Base-by-base conservation (phyloP, 192 early-diverging fungal genomes). In the Cladochytrium replicatum region DNA sequence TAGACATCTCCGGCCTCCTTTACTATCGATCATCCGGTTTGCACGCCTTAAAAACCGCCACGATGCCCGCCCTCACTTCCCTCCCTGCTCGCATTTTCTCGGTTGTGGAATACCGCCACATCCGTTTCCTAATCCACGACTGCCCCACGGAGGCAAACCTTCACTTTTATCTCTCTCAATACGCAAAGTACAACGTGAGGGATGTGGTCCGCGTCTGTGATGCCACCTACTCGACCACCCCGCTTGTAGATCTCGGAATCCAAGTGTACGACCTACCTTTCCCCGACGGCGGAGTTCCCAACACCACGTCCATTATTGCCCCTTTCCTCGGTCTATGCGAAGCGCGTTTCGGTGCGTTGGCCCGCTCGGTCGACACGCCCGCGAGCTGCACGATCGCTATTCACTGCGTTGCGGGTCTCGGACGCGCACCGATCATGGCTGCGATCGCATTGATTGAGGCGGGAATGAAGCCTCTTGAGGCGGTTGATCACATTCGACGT, bases 331-430 rank as follows among this genome's bases (percentile, higher is more conserved):
- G 64, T 45, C 61, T 88, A n/a, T 62, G 85, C 5, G 74, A 68
- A 46, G 50, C 1, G 68, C 66, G 72, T 47, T 27, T 22, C 21
- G 62, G 22, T 28, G n/a, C 63, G 29, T 9, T n/a, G n/a, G n/a
- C n/a, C n/a, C n/a, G n/a, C 30, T 13, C 23, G n/a, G 57, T 23
- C 11, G 38, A 63, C 38, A 26, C 32, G 15, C 51, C 31, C 32
- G 19, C 43, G 47, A 15, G 47, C 38, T 37, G 58, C 9, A 53
- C 64, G 5, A 39, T 66, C 45, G 91, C 88, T 1, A 74, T 92
- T 2, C 91, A 94, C 55, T 94, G 91, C 55, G 88, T 94, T 13
- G 84, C 86, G 5, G 93, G 93, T 17, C 71, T 97, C 7, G 93
- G 93, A 3, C 82, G 95, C 15, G 95, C 95, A 2, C 93, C 95